Evolutionary conservation across 2,329 filamentous ascomycete genomes (phyloP).

Genomic region (Penicillium rolfsii): DNA sequence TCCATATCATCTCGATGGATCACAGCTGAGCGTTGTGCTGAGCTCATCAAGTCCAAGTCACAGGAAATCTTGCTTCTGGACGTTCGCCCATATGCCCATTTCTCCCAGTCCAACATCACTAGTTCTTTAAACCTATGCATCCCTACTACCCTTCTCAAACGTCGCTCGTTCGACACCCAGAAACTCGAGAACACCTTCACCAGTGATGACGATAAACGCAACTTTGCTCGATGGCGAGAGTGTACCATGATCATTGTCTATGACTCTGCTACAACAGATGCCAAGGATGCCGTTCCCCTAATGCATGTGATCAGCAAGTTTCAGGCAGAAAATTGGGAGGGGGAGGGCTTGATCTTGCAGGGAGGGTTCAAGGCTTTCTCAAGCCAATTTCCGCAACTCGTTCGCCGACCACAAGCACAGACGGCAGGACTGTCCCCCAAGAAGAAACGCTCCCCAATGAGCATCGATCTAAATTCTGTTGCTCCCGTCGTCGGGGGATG

Average conservation of each 20-base stretch:
- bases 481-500: slow-evolving; percentile 89
- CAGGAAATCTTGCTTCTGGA: slow-evolving; percentile 74
- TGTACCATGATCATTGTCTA: slow-evolving; percentile 83
- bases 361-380: slow-evolving; percentile 81
- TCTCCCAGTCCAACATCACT: slow-evolving; percentile 70
- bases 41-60: slow-evolving; percentile 57
- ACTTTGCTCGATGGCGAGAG: slow-evolving; percentile 75
- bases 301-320: slow-evolving; percentile 95
- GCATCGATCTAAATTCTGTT: slow-evolving; percentile 57
- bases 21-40: slow-evolving; percentile 57
- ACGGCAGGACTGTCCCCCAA: slow-evolving; percentile 43
- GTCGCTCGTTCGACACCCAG: slow-evolving; percentile 84
- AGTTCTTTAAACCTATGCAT: slow-evolving; percentile 93
- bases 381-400: slow-evolving; percentile 61
- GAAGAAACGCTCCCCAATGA: slow-evolving; percentile 57
- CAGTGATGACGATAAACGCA: slow-evolving; percentile 66
- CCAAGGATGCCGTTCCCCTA: slow-evolving; percentile 78
- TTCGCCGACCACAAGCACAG: slow-evolving; percentile 30
- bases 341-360: slow-evolving; percentile 72
- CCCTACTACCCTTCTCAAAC: slow-evolving; percentile 88
- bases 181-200: slow-evolving; percentile 89
- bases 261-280: slow-evolving; percentile 73
- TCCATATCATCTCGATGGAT: slow-evolving; percentile 45
- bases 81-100: slow-evolving; percentile 83
- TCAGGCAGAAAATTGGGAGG: slow-evolving; percentile 76